These are phyloP conservation scores for Dactylella cylindrospora DNA, from an alignment of 2,329 filamentous ascomycete genomes.

Conservation along the genomic window DNA sequence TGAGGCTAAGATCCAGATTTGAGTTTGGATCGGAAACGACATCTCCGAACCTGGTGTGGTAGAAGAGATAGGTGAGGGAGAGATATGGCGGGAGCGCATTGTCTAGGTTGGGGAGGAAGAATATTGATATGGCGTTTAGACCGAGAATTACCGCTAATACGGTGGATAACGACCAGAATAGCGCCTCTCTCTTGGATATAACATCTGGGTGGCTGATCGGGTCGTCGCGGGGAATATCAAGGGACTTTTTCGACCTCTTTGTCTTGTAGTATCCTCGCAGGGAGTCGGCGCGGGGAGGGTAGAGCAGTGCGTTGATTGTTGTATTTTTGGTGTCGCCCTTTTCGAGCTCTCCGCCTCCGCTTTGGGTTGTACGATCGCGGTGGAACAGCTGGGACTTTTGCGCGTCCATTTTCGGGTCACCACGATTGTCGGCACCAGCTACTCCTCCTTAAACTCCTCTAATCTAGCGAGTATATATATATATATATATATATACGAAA, in stretches of 20 bases:
- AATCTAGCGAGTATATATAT: no score
- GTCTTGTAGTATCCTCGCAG: no score
- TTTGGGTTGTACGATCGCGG: no score
- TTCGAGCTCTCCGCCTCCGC: neutral
- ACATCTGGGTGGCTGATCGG: neutral
- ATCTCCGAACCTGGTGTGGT: neutral
- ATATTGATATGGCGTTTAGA: neutral
- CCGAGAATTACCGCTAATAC: neutral
- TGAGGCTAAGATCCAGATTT: no score
- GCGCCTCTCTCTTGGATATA: neutral
- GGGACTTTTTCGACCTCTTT: no score
- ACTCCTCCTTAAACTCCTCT: no score
- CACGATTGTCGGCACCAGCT: no score
- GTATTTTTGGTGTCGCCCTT: constrained; percentile 1
- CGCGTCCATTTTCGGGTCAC: no score
- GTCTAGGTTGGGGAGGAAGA: neutral
- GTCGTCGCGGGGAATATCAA: no score
- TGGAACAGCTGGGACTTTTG: no score
- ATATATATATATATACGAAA: no score
- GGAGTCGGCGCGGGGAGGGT: no score
- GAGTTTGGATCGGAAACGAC: neutral
- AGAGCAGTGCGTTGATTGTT: neutral
- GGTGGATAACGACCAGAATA: neutral
- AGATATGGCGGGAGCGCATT: neutral
- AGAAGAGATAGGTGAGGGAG: neutral